Conservation (phyloP, 495 filamentous ascomycete genomes). For the Xylaria sp. region DNA sequence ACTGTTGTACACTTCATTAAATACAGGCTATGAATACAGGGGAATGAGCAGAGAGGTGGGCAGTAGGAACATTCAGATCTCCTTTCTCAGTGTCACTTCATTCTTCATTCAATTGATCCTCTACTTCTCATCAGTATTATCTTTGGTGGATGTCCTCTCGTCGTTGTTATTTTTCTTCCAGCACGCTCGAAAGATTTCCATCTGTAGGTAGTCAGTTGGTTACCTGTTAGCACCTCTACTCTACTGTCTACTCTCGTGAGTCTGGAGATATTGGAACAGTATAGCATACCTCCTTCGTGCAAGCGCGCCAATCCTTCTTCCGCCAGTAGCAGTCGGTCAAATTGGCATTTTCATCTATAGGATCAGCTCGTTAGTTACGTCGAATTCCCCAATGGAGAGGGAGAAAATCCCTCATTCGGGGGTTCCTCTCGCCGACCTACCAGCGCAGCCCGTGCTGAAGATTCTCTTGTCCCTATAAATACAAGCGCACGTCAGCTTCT, state of each 20-base stretch:
- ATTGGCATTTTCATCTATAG: conserved; percentile 80
- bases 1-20: background rate
- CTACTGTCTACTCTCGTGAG: background rate
- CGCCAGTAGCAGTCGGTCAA: conserved; percentile 96
- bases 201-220: conserved; percentile 59
- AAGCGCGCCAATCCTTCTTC: conserved; percentile 94
- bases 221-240: conserved; percentile 15
- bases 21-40: conserved; percentile 12
- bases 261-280: background rate
- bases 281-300: conserved; percentile 81
- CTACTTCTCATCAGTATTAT: conserved; percentile 41
- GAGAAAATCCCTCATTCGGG: conserved; percentile 9
- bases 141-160: conserved; percentile 77
- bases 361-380: conserved; percentile 12
- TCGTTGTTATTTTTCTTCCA: conserved; percentile 94
- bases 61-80: background rate
- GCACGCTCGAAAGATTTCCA: conserved; percentile 89
- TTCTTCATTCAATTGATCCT: background rate
- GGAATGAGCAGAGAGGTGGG: conserved; percentile 11
- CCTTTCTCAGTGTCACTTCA: background rate
- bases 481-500: conserved; percentile 26
- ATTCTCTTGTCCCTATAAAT: conserved; percentile 82
- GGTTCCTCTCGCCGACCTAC: conserved; percentile 54
- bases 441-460: conserved; percentile 92
- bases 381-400: background rate